These are phyloP conservation scores for Hanseniaspora pseudoguilliermondii DNA, from an alignment of 805 yeast genomes.

Conservation along the genomic window DNA sequence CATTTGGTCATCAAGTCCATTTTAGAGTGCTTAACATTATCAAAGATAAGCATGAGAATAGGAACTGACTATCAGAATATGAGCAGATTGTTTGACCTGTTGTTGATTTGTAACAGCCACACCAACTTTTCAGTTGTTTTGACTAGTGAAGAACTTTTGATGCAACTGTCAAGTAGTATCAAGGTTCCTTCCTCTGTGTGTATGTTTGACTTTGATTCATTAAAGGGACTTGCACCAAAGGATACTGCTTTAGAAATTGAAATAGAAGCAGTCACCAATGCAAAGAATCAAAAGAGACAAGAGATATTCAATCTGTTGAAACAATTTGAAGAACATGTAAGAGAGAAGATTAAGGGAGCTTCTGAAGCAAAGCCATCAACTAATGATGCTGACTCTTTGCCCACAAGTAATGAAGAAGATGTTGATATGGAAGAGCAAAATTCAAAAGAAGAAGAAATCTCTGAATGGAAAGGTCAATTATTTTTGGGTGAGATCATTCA, in stretches of 20 bases:
- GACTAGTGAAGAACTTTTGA: constrained; percentile 36
- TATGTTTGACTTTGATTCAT: constrained; percentile 32
- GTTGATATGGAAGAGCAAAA: neutral
- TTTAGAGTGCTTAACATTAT: constrained; percentile 42
- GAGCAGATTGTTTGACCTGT: constrained; percentile 33
- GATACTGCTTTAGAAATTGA: constrained; percentile 46
- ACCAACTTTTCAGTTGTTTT: constrained; percentile 37
- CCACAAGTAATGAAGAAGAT: neutral
- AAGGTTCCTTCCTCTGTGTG: constrained; percentile 44
- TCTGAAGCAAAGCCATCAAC: neutral
- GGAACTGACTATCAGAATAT: constrained; percentile 46
- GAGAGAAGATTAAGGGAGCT: constrained; percentile 17
- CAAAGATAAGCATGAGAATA: constrained; percentile 45
- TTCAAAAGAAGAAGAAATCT: constrained; percentile 14
- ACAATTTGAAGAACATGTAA: constrained; percentile 31
- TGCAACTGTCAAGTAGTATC: constrained; percentile 30
- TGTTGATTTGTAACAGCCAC: constrained; percentile 43
- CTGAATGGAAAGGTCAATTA: constrained; percentile 45
- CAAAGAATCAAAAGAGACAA: constrained; percentile 47
- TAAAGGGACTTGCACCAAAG: constrained; percentile 40
- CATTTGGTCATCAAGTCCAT: constrained; percentile 52
- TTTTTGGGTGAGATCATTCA: constrained; percentile 39
- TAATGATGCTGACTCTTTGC: neutral
- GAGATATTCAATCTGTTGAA: constrained; percentile 31
- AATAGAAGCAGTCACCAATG: constrained; percentile 45